Evolutionary conservation across 116 monocot species (phyloP), one percentile per base, ranked within the genome.

Genomic region (Zostera marina): DNA sequence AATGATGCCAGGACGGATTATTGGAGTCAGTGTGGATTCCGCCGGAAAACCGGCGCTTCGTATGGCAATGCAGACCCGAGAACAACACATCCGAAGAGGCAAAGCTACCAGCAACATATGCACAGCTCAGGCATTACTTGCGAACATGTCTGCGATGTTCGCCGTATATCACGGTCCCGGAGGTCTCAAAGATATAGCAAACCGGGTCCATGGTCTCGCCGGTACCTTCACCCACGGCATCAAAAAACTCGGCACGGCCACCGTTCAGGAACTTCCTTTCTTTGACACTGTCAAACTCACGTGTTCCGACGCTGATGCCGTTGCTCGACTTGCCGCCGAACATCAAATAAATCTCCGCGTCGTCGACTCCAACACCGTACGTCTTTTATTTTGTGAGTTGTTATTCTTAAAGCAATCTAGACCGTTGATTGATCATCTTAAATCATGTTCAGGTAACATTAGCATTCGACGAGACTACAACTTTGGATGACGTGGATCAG

Each of bases 81-180:
- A 98, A 74, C 98, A 98, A 76, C 98, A 98, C 69, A 98, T 98
- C 68, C 71, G 98, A 42, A 80, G 98, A 55, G 90, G 86, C 56
- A 98, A 98, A 69, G 98, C 98, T 54, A 98, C 98, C 53, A 98
- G 98, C 73, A 98, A 98, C 76, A 98, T 98, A 45, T 98, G 98
- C 71, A 98, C 98, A 49, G 90, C 98, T 47, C 98, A 98, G 96
- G 98, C 98, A 23, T 61, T 98, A 78, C 79, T 98, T 8, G 98
- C 98, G 19, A 98, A 98, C 53, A 98, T 98, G 98, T 80, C 98
- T 58, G 98, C 90, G 43, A 98, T 98, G 98, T 98, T 81, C 73
- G 98, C 98, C 1, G 83, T 98, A 15, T 98, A 98, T 66, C 98
- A 98, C 62, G 98, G 98, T 11, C 98, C 98, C 21, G 86, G 79